phyloP scores from a whole-genome alignment of 352 stramenopile species.

The Globisporangium mamillatum region DNA sequence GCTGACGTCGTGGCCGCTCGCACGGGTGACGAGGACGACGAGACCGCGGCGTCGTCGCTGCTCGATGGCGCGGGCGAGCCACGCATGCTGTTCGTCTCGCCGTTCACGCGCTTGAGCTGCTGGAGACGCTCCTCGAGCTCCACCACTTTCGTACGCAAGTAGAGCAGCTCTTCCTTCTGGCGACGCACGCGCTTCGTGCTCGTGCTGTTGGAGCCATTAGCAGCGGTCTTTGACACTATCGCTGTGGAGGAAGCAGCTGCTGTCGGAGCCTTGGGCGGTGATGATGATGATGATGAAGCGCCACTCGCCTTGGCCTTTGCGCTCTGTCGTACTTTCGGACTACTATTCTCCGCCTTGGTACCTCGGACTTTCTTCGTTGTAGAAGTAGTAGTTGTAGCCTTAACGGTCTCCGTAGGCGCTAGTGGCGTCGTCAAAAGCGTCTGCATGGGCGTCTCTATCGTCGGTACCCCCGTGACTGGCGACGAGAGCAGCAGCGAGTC shows the following conservation, averaged over 20 bases:
- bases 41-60: conserved; percentile 1
- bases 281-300: background rate
- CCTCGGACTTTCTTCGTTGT: background rate
- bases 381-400: background rate
- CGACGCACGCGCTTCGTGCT: conserved; percentile 23
- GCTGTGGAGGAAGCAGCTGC: background rate
- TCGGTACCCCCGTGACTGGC: background rate
- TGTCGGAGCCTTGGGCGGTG: background rate
- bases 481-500: background rate
- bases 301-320: background rate
- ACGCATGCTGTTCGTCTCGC: conserved; percentile 1
- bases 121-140: conserved; percentile 21
- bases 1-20: background rate
- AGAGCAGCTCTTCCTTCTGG: conserved; percentile 23
- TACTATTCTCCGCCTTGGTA: background rate
- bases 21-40: conserved; percentile 2
- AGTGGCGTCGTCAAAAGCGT: conserved; percentile 10
- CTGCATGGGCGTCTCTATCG: conserved; percentile 10
- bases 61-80: conserved; percentile 9
- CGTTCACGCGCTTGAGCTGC: conserved; percentile 20
- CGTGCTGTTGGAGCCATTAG: conserved; percentile 10
- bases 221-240: background rate
- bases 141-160: conserved; percentile 20
- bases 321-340: conserved; percentile 3
- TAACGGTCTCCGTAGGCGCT: background rate